phyloP scores from a whole-genome alignment of 148 eudicot species.

The Selenicereus undatus region DNA sequence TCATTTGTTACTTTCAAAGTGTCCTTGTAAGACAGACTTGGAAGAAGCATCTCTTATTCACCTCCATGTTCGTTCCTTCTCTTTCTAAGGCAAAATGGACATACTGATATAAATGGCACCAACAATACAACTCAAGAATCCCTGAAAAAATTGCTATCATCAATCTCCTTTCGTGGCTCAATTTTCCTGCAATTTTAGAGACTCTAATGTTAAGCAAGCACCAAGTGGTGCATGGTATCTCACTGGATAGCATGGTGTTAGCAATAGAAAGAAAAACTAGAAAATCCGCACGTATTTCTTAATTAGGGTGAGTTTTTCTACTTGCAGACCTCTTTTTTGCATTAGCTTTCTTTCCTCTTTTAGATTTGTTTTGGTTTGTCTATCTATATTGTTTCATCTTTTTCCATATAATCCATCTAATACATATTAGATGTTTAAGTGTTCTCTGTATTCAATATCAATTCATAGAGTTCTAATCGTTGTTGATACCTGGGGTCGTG shows the following conservation, averaged over 20 bases:
- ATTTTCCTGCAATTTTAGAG: conserved; percentile 21
- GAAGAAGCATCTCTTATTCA: conserved; percentile 3
- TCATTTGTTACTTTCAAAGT: too few relatives aligned
- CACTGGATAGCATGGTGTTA: conserved; percentile 30
- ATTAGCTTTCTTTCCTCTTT: conserved; percentile 8
- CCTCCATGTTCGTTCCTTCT: not conserved
- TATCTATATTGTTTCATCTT: not conserved
- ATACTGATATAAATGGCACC: not conserved
- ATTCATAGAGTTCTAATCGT: conserved; percentile 4
- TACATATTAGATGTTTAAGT: not conserved
- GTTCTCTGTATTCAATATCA: not conserved
- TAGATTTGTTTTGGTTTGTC: not conserved
- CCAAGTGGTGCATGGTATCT: conserved; percentile 16
- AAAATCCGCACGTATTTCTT: conserved; percentile 63
- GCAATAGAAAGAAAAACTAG: conserved; percentile 39
- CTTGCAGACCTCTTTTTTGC: not conserved
- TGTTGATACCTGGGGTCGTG: conserved; percentile 76
- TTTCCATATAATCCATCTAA: not conserved
- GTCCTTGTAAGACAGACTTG: conserved; percentile 22
- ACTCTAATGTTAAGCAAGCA: conserved; percentile 20
- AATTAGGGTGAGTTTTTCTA: conserved; percentile 53
- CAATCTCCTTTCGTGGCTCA: not conserved
- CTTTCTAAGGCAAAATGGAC: not conserved
- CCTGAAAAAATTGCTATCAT: conserved; percentile 8
- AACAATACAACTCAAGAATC: conserved; percentile 7